A percentile compares a stretch with the other conserved stretches of the same genome.
phyloP scores from a whole-genome alignment of 2,329 filamentous ascomycete genomes.

The Drechslerella stenobrocha region DNA sequence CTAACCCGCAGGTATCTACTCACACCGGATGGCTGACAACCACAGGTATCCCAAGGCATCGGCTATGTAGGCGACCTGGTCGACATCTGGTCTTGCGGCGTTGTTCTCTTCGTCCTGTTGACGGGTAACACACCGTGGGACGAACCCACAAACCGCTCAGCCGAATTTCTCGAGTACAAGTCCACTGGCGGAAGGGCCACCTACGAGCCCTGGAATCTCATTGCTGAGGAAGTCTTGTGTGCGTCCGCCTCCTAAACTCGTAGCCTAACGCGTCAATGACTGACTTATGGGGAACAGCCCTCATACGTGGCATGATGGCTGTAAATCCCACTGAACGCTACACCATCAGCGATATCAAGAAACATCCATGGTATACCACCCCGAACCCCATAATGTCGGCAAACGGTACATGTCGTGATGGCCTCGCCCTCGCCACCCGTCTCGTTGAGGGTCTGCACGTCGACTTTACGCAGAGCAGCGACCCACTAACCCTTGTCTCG shows the following conservation, averaged over 20 bases:
- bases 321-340: slow-evolving; percentile 75
- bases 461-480: slow-evolving; percentile 73
- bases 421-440: slow-evolving; percentile 82
- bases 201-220: slow-evolving; percentile 80
- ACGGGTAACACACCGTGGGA: slow-evolving; percentile 99
- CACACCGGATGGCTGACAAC: slow-evolving; percentile 42
- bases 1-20: slow-evolving; percentile 27
- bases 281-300: slow-evolving; percentile 55
- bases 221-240: slow-evolving; percentile 72
- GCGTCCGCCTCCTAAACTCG: slow-evolving; percentile 18
- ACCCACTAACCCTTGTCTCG: slow-evolving; percentile 60
- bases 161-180: slow-evolving; percentile 87
- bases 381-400: slow-evolving; percentile 73
- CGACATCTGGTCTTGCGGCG: slow-evolving; percentile 96
- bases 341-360: slow-evolving; percentile 79
- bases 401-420: slow-evolving; percentile 73
- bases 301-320: slow-evolving; percentile 91
- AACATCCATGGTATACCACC: slow-evolving; percentile 92
- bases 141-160: slow-evolving; percentile 80
- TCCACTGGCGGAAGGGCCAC: slow-evolving; percentile 76
- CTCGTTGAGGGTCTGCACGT: slow-evolving; percentile 92
- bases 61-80: slow-evolving; percentile 71
- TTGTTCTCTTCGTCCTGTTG: slow-evolving; percentile 93
- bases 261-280: neutral
- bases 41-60: slow-evolving; percentile 56